Evolutionary conservation across 2,329 filamentous ascomycete genomes (phyloP), one percentile per base, ranked within the genome.

Genomic region (Phialocephala subalpina): DNA sequence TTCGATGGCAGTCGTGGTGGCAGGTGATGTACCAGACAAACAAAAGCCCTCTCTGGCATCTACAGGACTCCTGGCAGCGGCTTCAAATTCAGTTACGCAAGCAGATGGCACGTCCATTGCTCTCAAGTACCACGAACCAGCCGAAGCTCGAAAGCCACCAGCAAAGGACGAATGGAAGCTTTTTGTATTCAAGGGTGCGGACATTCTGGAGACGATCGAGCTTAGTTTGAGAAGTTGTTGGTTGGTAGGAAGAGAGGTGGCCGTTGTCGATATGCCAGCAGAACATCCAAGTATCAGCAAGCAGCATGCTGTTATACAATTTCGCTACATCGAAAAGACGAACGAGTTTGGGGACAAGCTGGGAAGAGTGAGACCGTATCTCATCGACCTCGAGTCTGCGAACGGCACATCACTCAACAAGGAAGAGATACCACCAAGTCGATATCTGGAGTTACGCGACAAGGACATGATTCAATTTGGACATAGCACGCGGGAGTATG

Each of bases 271-370:
- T 77, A 83, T 97, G 64, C 82, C 88, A 1, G 87, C 97, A 8
- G 93, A 97, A 75, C 95, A 99, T 76, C 94, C 94, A 0, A 97
- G 93, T 78, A 89, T 94, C 74, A 97, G 93, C 77, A 97, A 97
- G 79, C 96, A 99, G 80, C 96, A 99, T 78, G 95, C 95, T 0
- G 96, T 94, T 9, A 86, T 99, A 52, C 96, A 99, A 77, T 99
- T 99, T 75, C 89, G 96, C 42, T 90, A 93, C 76, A 87, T 91
- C 22, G 92, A 93, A 74, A 94, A 91, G 79, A 87, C 87, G 68
- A 93, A 97, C 73, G 93, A 97, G 79, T 97, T 87, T 76, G 94
- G 94, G 25, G 94, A 97, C 76, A 92, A 90, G 75, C 84, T 90
- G 65, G 93, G 92, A 25, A 90, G 84, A 68, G 92, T 94, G 55